A percentile compares a stretch with the other conserved stretches of the same genome.
These are phyloP conservation scores for Cladophialophora exuberans DNA, from an alignment of 2,329 filamentous ascomycete species.

Conservation along the genomic window DNA sequence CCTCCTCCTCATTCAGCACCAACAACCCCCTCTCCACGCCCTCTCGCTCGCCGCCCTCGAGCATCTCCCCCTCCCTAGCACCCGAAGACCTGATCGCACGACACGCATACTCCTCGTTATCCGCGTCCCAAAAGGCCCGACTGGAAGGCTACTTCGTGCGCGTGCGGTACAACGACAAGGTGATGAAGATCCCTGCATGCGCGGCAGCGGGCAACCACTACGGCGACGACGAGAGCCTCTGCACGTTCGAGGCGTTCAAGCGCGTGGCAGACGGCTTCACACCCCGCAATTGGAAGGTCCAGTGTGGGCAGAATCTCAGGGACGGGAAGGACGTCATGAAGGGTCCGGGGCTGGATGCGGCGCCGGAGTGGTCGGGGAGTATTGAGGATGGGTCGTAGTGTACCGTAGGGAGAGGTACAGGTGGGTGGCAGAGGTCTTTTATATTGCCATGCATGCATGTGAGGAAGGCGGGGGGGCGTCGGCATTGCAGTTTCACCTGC, in stretches of 20 bases:
- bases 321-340: not conserved
- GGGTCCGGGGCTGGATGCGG: slow-evolving; percentile 16
- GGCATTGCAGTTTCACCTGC: too few relatives aligned
- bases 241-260: slow-evolving; percentile 91
- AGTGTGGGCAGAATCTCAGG: slow-evolving; percentile 60
- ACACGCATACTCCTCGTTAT: slow-evolving; percentile 61
- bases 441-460: too few relatives aligned
- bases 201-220: slow-evolving; percentile 76
- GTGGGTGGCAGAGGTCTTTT: too few relatives aligned
- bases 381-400: slow-evolving; percentile 27
- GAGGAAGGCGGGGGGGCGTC: too few relatives aligned
- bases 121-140: slow-evolving; percentile 58
- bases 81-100: slow-evolving; percentile 56
- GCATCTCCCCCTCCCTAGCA: slow-evolving; percentile 20
- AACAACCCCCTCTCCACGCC: slow-evolving; percentile 25
- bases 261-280: slow-evolving; percentile 87
- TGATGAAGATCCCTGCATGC: slow-evolving; percentile 83
- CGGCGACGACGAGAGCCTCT: slow-evolving; percentile 83
- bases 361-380: slow-evolving; percentile 25
- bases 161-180: slow-evolving; percentile 84
- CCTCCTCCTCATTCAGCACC: slow-evolving; percentile 17
- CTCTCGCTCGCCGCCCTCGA: slow-evolving; percentile 28
- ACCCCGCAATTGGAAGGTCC: slow-evolving; percentile 74
- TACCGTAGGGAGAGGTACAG: too few relatives aligned
- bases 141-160: slow-evolving; percentile 83